Evolutionary conservation across 176 grass and related monocot species (phyloP).

Genomic region (Carex scoparia): DNA sequence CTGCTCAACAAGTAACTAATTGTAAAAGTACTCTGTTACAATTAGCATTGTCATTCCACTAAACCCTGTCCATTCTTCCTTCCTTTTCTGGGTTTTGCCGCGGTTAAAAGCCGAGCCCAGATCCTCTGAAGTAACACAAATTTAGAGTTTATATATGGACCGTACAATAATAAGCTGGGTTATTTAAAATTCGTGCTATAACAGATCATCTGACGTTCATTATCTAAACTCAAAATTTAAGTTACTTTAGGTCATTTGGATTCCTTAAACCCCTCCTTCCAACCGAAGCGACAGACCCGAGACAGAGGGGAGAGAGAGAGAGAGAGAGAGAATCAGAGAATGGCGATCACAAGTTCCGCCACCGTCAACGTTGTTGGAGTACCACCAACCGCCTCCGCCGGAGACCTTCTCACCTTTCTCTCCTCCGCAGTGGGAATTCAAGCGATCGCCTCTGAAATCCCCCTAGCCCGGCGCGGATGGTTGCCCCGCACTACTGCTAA

Average conservation of each 20-base stretch:
- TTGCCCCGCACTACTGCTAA: slow-evolving; percentile 10
- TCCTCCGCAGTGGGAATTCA: slow-evolving; percentile 45
- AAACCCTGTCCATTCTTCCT: not conserved
- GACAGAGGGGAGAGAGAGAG: not conserved
- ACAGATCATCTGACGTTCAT: too few species aligned
- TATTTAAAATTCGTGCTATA: too few species aligned
- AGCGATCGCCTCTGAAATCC: slow-evolving; percentile 70
- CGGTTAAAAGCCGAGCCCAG: not conserved
- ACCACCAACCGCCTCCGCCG: slow-evolving; percentile 49
- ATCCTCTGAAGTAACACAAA: too few species aligned
- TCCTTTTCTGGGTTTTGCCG: too few species aligned
- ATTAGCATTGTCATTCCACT: not conserved
- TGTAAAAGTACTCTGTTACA: too few species aligned
- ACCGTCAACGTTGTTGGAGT: slow-evolving; percentile 61
- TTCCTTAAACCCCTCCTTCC: not conserved
- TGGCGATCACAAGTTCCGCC: slow-evolving; percentile 8
- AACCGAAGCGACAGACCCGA: not conserved
- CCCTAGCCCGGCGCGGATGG: slow-evolving; percentile 53
- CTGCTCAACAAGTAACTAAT: too few species aligned
- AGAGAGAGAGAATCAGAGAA: not conserved
- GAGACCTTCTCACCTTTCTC: slow-evolving; percentile 66
- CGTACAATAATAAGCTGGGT: too few species aligned
- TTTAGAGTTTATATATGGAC: too few species aligned
- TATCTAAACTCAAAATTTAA: too few species aligned
- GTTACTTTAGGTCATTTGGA: too few species aligned